These are phyloP conservation scores for Pisolithus microcarpus DNA, from an alignment of 768 basidiomycete genomes.

Conservation along the genomic window DNA sequence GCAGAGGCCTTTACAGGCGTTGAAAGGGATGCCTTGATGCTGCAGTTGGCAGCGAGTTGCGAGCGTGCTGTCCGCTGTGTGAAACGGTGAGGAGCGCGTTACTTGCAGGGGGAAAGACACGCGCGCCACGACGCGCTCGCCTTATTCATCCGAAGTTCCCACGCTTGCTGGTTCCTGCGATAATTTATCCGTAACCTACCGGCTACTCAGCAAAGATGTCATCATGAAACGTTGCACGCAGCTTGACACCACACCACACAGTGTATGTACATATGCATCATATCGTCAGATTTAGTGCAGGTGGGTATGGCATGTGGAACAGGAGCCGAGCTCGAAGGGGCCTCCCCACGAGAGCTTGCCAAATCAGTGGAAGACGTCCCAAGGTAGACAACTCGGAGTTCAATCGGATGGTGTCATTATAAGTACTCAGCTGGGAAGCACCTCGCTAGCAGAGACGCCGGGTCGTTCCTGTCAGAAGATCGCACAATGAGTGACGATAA, in stretches of 20 bases:
- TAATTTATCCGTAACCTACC: conserved; percentile 16
- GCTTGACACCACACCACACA: too few relatives aligned
- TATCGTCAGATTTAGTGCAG: too few relatives aligned
- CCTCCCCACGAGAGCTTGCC: conserved; percentile 12
- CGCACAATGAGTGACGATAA: conserved; percentile 8
- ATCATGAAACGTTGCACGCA: conserved; percentile 1
- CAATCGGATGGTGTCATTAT: conserved; percentile 15
- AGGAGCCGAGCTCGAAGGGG: conserved; percentile 14
- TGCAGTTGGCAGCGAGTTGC: conserved; percentile 24
- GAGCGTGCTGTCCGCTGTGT: conserved; percentile 32
- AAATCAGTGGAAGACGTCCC: conserved; percentile 13
- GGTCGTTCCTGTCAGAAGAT: conserved; percentile 4
- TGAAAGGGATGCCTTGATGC: conserved; percentile 17
- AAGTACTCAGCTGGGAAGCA: conserved; percentile 6
- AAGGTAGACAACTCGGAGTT: conserved; percentile 12
- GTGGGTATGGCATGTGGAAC: conserved; percentile 1
- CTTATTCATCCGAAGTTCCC: conserved; percentile 31
- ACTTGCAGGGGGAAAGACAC: conserved; percentile 19
- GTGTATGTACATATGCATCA: too few relatives aligned
- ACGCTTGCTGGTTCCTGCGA: conserved; percentile 12
- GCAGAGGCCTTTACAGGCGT: conserved; percentile 6
- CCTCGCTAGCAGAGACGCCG: conserved; percentile 5
- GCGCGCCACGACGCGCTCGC: conserved; percentile 31
- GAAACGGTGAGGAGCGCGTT: conserved; percentile 32
- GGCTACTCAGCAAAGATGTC: conserved; percentile 12